These are phyloP conservation scores for Cladorrhinum sp. DNA, from an alignment of 2,329 filamentous ascomycete species.

Conservation along the genomic window DNA sequence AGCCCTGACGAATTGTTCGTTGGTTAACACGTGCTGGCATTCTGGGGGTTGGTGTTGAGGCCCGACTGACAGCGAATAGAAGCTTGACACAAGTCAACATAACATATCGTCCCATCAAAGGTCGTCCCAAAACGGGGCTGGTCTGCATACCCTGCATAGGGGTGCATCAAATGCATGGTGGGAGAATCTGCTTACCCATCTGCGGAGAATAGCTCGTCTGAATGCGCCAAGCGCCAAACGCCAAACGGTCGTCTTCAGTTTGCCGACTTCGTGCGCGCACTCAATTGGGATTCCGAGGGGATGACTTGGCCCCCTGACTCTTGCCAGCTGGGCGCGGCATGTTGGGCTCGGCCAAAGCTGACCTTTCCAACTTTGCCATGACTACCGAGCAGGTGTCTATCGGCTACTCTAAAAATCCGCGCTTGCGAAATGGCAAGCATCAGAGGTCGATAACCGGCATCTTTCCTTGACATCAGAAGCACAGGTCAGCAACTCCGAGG, in stretches of 20 bases:
- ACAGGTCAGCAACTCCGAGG: not conserved
- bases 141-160: slow-evolving; percentile 16
- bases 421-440: not conserved
- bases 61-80: slow-evolving; percentile 25
- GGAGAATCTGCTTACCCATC: slow-evolving; percentile 18
- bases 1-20: slow-evolving; percentile 13
- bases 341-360: slow-evolving; percentile 13
- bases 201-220: slow-evolving; percentile 16
- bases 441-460: not conserved
- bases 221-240: slow-evolving; percentile 17
- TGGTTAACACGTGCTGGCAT: slow-evolving; percentile 18
- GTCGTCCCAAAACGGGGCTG: slow-evolving; percentile 12
- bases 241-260: slow-evolving; percentile 14
- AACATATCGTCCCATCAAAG: slow-evolving; percentile 17
- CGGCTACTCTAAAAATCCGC: not conserved
- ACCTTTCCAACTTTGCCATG: not conserved
- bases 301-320: slow-evolving; percentile 8
- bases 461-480: not conserved
- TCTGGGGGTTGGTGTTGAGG: slow-evolving; percentile 17
- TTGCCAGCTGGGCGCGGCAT: not conserved
- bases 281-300: slow-evolving; percentile 7
- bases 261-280: slow-evolving; percentile 11
- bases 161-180: slow-evolving; percentile 9
- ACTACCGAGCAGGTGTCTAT: too few relatives aligned
- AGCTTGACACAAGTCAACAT: slow-evolving; percentile 30